phyloP scores from a whole-genome alignment of 306 rosid genomes.

The Prunus dulcis region DNA sequence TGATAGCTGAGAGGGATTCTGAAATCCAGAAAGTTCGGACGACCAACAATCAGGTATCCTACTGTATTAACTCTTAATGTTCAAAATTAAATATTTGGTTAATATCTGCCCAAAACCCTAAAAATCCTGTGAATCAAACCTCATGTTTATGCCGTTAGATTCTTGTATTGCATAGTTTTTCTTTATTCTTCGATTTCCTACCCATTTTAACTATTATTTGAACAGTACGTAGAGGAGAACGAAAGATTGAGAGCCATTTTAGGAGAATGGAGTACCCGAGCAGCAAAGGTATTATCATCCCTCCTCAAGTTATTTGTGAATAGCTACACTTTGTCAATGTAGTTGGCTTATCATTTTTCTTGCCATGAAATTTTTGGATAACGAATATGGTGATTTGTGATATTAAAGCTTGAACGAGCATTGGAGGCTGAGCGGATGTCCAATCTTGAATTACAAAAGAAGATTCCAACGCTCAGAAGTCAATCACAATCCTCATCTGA shows the following conservation, averaged over 20 bases:
- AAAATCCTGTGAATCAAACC: not conserved
- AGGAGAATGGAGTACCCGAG: constrained; percentile 95
- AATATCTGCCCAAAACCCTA: not conserved
- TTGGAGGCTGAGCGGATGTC: constrained; percentile 46
- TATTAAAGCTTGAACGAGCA: constrained; percentile 55
- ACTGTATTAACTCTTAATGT: not conserved
- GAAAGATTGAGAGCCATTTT: constrained; percentile 92
- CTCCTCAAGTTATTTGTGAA: not conserved
- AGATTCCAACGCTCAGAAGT: constrained; percentile 34
- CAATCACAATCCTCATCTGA: constrained; percentile 32
- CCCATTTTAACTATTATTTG: not conserved
- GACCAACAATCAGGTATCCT: constrained; percentile 78
- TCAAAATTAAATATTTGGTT: not conserved
- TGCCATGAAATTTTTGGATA: not conserved
- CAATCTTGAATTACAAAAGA: constrained; percentile 56
- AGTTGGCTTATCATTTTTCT: not conserved
- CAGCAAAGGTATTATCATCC: constrained; percentile 76
- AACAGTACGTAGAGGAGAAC: constrained; percentile 95
- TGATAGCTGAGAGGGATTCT: constrained; percentile 86
- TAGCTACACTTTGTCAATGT: not conserved
- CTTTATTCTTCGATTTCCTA: not conserved
- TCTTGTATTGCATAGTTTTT: not conserved
- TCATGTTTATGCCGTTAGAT: not conserved
- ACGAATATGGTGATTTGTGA: not conserved
- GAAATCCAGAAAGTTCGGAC: constrained; percentile 77